These are phyloP conservation scores for Carnegiea gigantea DNA, from an alignment of 179 eudicot species.

Conservation along the genomic window DNA sequence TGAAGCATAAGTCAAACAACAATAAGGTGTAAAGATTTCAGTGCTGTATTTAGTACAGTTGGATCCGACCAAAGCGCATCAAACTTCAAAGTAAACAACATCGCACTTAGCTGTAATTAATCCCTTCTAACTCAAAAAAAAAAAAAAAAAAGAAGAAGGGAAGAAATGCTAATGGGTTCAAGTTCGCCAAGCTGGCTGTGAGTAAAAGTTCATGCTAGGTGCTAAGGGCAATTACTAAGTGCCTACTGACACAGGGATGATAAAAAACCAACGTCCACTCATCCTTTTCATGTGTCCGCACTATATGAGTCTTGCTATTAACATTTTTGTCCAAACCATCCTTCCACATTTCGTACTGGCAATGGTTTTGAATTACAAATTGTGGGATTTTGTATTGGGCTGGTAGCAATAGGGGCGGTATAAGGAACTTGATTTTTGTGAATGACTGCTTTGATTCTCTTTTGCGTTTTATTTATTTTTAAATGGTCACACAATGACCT, in stretches of 20 bases:
- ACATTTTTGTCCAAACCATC: background rate
- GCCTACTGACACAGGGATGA: background rate
- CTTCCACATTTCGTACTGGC: too few species aligned
- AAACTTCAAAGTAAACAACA: background rate
- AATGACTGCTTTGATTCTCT: too few species aligned
- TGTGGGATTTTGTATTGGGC: too few species aligned
- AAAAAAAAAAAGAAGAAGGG: background rate
- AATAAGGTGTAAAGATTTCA: too few species aligned
- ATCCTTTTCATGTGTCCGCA: background rate
- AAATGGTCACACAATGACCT: too few species aligned
- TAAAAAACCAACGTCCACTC: background rate
- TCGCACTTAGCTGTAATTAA: background rate
- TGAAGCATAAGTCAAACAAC: too few species aligned
- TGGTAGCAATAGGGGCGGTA: too few species aligned
- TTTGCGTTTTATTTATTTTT: too few species aligned
- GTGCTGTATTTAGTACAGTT: background rate
- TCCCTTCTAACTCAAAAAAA: too few species aligned
- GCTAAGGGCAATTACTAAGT: background rate
- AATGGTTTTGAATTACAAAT: too few species aligned
- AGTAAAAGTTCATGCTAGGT: background rate
- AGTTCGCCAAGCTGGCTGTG: background rate
- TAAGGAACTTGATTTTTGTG: too few species aligned
- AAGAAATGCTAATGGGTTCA: background rate
- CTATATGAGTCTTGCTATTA: background rate
- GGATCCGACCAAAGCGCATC: background rate